Base-by-base conservation (phyloP, 2,329 filamentous ascomycete genomes). In the Pezicula radicicola region DNA sequence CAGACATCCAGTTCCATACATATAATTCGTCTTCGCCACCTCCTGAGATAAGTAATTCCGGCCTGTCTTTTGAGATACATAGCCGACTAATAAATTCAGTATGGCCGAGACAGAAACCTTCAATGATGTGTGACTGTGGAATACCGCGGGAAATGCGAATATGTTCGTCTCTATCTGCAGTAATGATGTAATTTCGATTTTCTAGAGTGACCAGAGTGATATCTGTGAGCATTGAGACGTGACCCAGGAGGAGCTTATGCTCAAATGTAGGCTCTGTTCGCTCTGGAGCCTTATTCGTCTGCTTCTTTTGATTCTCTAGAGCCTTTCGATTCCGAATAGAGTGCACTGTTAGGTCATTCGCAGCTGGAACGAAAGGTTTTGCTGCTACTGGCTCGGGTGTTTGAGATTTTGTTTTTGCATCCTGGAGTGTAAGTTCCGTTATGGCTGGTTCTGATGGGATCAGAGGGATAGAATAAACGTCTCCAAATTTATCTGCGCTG, bases 191-290 rank as follows among this genome's bases (percentile, higher is more conserved):
- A 47, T 68, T 74, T 49, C 77, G 75, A 16, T 68, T 68, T 9
- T 60, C 50, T 54, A 84, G 76, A 64, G 83, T 80, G 12, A 80
- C 78, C 40, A 83, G 75, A 2, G 76, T 70, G 48, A 97, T 68
- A 63, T 90, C 86, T 1, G 92, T 97, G 46, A 99, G 81, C 83
- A 97, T 89, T 1, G 93, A 97, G 13, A 99, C 94, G 70, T 99
- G 94, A 12, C 94, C 94, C 1, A 99, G 82, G 7, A 97, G 75
- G 1, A 96, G 76, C 36, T 85, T 81, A 60, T 91, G 83, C 61
- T 91, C 86, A 66, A 96, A 96, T 25, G 75, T 62, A 12, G 76
- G 70, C 36, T 66, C 68, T 27, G 51, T 36, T 28, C 63, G 63
- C 48, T 67, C 60, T 15, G 66, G 48, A 2, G 55, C 46, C 16